These are phyloP conservation scores for Polyplosphaeria fusca DNA, from an alignment of 495 filamentous ascomycete species.

Conservation along the genomic window DNA sequence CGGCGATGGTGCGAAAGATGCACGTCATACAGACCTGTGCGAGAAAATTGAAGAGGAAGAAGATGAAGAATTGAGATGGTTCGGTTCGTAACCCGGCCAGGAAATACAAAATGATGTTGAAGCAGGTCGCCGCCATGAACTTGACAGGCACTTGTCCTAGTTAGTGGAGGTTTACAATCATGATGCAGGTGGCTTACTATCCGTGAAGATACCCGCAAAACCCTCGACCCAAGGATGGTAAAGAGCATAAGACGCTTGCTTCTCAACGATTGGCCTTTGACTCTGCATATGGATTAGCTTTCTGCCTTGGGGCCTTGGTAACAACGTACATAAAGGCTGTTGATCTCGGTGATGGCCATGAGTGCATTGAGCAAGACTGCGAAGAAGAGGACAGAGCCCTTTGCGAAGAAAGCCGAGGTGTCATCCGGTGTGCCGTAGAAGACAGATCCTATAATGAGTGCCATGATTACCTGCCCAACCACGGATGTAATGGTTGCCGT, in stretches of 20 bases:
- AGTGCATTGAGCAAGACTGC: conserved; percentile 83
- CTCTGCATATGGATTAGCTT: no score
- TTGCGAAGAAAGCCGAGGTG: conserved; percentile 67
- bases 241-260: conserved; percentile 78
- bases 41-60: conserved; percentile 66
- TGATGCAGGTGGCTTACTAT: no score
- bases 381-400: conserved; percentile 79
- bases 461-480: conserved; percentile 60
- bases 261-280: conserved; percentile 89
- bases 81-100: conserved; percentile 72
- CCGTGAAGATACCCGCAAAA: conserved; percentile 70
- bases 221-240: conserved; percentile 86
- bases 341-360: conserved; percentile 67
- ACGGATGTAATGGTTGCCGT: conserved; percentile 3
- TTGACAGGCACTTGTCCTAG: conserved; percentile 69
- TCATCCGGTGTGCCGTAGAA: conserved; percentile 66
- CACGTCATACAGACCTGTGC: conserved; percentile 64
- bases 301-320: no score
- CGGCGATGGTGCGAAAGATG: conserved; percentile 65
- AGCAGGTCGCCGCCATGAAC: conserved; percentile 47
- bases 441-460: conserved; percentile 73
- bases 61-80: conserved; percentile 69
- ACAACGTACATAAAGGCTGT: conserved; percentile 77
- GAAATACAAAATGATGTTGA: conserved; percentile 78
- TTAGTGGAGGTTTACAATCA: no score